Percentiles rank a stretch among this genome's conserved stretches.
Conservation (phyloP, 495 filamentous ascomycete species). For the Hypoxylon fragiforme region DNA sequence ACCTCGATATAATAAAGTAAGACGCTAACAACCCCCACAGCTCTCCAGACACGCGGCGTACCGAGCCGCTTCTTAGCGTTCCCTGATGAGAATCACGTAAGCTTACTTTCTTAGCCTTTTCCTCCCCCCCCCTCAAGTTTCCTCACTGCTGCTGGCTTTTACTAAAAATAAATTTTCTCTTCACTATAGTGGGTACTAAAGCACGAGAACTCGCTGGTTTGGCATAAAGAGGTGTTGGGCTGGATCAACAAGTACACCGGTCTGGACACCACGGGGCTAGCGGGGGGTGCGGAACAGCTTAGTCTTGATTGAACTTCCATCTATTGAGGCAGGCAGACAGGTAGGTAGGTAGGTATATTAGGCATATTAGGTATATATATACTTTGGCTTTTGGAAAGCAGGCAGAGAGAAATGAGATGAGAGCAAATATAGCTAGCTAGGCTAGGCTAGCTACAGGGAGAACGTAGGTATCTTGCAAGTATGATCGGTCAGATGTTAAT, state of each 20-base stretch:
- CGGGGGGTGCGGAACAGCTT: slow-evolving; percentile 15
- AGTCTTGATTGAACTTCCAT: slow-evolving; percentile 10
- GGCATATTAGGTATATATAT: no score
- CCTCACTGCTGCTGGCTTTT: no score
- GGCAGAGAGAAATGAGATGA: not conserved
- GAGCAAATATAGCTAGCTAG: no score
- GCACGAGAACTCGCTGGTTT: slow-evolving; percentile 85
- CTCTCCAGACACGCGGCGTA: slow-evolving; percentile 72
- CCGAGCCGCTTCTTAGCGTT: slow-evolving; percentile 80
- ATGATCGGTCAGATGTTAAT: not conserved
- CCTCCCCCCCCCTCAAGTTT: no score
- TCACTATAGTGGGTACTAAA: slow-evolving; percentile 81
- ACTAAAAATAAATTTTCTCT: no score
- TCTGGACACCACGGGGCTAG: slow-evolving; percentile 39
- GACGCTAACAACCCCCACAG: slow-evolving; percentile 27
- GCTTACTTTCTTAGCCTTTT: no score
- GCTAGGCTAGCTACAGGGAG: no score
- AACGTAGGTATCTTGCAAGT: not conserved
- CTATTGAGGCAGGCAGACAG: no score
- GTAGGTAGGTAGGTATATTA: no score
- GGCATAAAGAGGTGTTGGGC: slow-evolving; percentile 85
- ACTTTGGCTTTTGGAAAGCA: not conserved
- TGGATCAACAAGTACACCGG: slow-evolving; percentile 88
- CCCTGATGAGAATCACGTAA: slow-evolving; percentile 73
- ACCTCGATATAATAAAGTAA: not conserved